phyloP scores from a whole-genome alignment of 768 basidiomycete species.

The Kwoniella europaea region DNA sequence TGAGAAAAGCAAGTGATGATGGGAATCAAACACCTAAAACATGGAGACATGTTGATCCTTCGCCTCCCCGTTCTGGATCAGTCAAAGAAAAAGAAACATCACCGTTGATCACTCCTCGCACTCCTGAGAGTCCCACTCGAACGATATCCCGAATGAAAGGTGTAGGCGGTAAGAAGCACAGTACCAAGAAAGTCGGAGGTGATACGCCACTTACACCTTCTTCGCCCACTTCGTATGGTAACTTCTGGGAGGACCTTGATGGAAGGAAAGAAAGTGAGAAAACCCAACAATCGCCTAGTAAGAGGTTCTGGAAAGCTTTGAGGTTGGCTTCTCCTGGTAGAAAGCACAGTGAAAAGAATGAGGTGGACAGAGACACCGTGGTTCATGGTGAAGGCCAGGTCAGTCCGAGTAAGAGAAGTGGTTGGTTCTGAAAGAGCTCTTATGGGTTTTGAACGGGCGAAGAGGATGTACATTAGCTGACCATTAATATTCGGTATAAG shows the following conservation, averaged over 20 bases:
- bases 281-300: not conserved
- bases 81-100: not conserved
- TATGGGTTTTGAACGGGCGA: not conserved
- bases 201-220: not conserved
- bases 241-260: not conserved
- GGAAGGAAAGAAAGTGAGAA: not conserved
- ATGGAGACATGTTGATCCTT: slow-evolving; percentile 9
- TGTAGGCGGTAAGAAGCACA: not conserved
- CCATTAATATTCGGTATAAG: too few species aligned
- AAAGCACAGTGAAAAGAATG: not conserved
- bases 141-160: not conserved
- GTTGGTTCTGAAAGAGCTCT: not conserved
- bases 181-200: not conserved
- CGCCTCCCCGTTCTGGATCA: slow-evolving; percentile 4
- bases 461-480: not conserved
- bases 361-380: not conserved
- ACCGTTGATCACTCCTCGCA: not conserved
- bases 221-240: slow-evolving; percentile 1
- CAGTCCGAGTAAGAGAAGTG: not conserved
- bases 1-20: too few species aligned
- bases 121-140: slow-evolving; percentile 9
- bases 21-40: slow-evolving; percentile 4
- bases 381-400: not conserved
- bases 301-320: slow-evolving; percentile 5
- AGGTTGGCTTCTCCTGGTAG: slow-evolving; percentile 4